Evolutionary conservation across 352 stramenopile species (phyloP), one percentile per base, ranked within the genome.

Genomic region (Poterioochromonas sp.): DNA sequence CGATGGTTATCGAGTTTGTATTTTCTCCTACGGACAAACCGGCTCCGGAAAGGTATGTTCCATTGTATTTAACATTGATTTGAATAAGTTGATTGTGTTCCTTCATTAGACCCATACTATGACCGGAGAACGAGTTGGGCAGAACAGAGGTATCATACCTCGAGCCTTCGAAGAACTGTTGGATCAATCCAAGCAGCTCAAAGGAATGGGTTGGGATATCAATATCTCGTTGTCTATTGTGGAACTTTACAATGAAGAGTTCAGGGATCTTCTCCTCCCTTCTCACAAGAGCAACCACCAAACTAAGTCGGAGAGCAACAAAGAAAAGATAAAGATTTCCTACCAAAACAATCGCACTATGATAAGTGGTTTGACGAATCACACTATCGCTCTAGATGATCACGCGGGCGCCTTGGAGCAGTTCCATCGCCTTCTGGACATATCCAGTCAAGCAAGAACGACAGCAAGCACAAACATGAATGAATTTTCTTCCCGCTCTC

Each of bases 181-280:
- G 89, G 26, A 81, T 93, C 34, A 90, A 93, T 83, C 82, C 40
- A 81, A 85, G 18, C 81, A 87, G 0, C 81, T 94, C 1, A 60
- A 83, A 51, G 87, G 89, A 54, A 76, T 93, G 89, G 70, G 83
- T 87, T 79, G 73, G 73, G 39, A 65, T 15, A 83, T 91, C 43
- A 70, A 83, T 12, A 82, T 91, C 22, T 76, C 49, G 32, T 81
- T 91, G n/a, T 86, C 89, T 54, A 87, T 98, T 81, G 86, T 98
- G 35, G 94, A 98, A 85, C 96, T 98, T 68, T 98, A 98, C 87
- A 98, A 98, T 78, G 94, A 98, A 83, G 90, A 93, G 20, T 85
- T 98, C 43, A 86, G 90, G 12, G 94, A 98, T 78, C 79, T 98
- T 47, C 83, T 98, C 32, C 29, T 77, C 83, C 35, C 73, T 44